Evolutionary conservation across 2,329 filamentous ascomycete species (phyloP), one percentile per base, ranked within the genome.

Genomic region (Tolypocladium endophyticum): DNA sequence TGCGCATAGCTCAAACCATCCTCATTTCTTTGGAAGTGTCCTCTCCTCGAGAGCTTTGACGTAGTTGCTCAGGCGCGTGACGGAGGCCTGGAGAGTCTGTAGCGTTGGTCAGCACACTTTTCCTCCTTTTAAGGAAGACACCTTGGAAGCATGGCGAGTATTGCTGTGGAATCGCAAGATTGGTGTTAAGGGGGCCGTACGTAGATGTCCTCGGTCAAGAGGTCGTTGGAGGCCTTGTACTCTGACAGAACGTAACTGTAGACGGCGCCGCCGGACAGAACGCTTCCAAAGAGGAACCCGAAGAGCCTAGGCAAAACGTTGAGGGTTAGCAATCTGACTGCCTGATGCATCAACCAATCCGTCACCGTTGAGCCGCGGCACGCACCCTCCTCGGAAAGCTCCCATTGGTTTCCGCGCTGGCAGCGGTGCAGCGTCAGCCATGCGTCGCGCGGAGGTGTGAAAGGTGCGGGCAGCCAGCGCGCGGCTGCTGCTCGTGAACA

Each of bases 211-310:
- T 96, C 92, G 62, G 88, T 93, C 76, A 97, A 79, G 70, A 97
- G 83, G 77, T 96, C 90, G 78, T 97, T 97, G 67, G 91, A 90
- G 52, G 92, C 81, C 77, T 92, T 91, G 80, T 97, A 97, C 75
- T 97, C 92, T 72, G 93, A 86, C 68, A 97, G 78, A 65, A 96
- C 84, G 74, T 97, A 97, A 74, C 90, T 92, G 79, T 97, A 97
- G 68, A 95, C 88, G 61, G 85, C 87, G 58, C 83, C 84, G 68
- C 91, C 92, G 53, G 92, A 87, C 58, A 91, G 79, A 55, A 89
- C 87, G 63, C 89, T 87, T 65, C 93, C 93, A 64, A 94, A 81
- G 57, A 97, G 86, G 80, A 97, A 97, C 58, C 93, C 93, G 69
- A 96, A 91, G 61, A 97, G 78, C 61, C 93, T 97, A 54, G 8